Conservation (phyloP, 1,284 basidiomycete genomes). For the Leucoagaricus sp. region DNA sequence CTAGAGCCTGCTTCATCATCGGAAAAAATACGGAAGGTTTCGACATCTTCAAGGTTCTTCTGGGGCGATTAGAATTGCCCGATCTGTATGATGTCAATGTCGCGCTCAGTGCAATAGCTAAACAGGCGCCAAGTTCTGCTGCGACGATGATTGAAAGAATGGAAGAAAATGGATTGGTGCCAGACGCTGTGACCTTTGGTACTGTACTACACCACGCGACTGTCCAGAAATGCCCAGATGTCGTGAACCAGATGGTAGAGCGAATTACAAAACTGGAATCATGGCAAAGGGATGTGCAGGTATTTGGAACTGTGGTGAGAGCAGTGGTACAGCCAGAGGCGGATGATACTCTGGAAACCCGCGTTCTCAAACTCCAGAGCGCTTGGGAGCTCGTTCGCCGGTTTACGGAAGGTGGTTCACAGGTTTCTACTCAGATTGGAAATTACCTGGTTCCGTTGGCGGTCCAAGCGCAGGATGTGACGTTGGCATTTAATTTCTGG, state of each 20-base stretch:
- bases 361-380: conserved; percentile 36
- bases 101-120: conserved; percentile 53
- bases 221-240: background rate
- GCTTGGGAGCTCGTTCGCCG: conserved; percentile 45
- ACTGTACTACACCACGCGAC: conserved; percentile 14
- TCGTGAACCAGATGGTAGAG: conserved; percentile 12
- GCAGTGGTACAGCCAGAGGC: conserved; percentile 35
- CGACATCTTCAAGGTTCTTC: conserved; percentile 45
- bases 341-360: conserved; percentile 19
- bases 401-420: conserved; percentile 34
- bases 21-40: conserved; percentile 52
- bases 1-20: conserved; percentile 60
- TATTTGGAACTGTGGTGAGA: conserved; percentile 49
- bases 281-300: conserved; percentile 44
- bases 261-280: conserved; percentile 24
- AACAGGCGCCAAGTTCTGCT: conserved; percentile 47
- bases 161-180: conserved; percentile 25
- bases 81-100: conserved; percentile 68
- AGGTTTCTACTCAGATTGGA: conserved; percentile 45
- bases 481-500: conserved; percentile 65
- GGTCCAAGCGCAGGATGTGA: conserved; percentile 46
- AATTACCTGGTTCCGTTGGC: conserved; percentile 52
- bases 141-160: conserved; percentile 46
- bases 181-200: conserved; percentile 11
- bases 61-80: conserved; percentile 51